Evolutionary conservation across 2,329 filamentous ascomycete genomes (phyloP), one percentile per base, ranked within the genome.

Genomic region (Hirsutella thompsonii): DNA sequence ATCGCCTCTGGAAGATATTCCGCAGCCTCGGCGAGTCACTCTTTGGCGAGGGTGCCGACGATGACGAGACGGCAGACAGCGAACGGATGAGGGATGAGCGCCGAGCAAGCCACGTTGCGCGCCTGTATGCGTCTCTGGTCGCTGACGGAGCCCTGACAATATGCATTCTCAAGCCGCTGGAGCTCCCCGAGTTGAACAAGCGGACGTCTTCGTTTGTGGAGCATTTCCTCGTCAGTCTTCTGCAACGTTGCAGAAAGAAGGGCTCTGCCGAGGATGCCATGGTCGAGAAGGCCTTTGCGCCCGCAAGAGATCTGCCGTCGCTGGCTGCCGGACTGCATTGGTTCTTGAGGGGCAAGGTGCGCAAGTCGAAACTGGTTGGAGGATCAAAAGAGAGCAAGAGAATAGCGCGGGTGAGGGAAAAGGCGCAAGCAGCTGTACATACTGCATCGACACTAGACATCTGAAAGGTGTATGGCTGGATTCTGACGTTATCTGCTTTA

Each of bases 1-100:
- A 90, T 52, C 77, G 81, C 8, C 67, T 96, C 1, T 94, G 89
- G 80, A 86, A 83, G 50, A 69, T 90, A 9, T 93, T 95, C 61
- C 81, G 83, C 52, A 73, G 78, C 29, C 76, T 95, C 61, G 90
- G 88, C n/a, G 89, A 94, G 59, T 75, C 73, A 2, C 74, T 83
- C 29, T 81, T 83, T 36, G 79, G 76, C 5, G 78, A 79, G 32
- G 73, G 72, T 14, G 67, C 69, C 3, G 76, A 79, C 5, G 74
- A 77, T 2, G 74, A 74, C 9, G 64, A 66, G 20, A 65, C 67
- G 13, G 73, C 72, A 13, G 64, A 66, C 3, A 61, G 63, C 36
- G 59, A 68, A 42, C 58, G 59, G 11, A 59, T 66, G 47, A 60
- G 56, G 42, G 76, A 78, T 21, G 58, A 69, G 44, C 59, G 64